phyloP scores from a whole-genome alignment of 2,329 filamentous ascomycete species.

The Alternaria ventricosa region DNA sequence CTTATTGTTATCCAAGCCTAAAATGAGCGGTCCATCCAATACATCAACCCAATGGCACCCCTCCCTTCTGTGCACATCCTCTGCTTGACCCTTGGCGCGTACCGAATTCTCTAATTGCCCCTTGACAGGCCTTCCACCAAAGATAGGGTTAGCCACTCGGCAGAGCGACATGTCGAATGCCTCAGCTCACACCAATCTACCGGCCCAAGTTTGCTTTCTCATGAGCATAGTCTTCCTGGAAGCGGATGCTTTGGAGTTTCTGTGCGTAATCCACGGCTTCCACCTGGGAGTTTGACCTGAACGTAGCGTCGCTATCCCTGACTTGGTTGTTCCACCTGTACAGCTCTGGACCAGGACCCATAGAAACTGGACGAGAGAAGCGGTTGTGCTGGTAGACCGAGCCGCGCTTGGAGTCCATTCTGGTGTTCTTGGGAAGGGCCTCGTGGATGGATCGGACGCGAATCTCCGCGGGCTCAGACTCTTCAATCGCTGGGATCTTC shows the following conservation, averaged over 20 bases:
- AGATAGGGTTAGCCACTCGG: background rate
- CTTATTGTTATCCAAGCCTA: background rate
- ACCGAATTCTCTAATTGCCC: background rate
- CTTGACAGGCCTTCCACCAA: background rate
- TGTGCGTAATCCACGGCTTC: background rate
- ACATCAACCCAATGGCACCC: background rate
- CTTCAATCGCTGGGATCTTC: conserved; percentile 54
- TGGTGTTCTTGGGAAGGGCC: conserved; percentile 51
- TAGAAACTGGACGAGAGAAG: conserved; percentile 46
- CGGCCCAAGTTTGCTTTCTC: conserved; percentile 1
- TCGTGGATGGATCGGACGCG: conserved; percentile 47
- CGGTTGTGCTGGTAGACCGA: conserved; percentile 57
- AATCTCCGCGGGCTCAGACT: conserved; percentile 28
- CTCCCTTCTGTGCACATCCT: background rate
- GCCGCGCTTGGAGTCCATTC: conserved; percentile 35
- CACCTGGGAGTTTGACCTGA: background rate
- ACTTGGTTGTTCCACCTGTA: conserved; percentile 12
- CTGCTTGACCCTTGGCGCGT: background rate
- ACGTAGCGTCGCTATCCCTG: conserved; percentile 7
- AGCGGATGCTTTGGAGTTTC: conserved; percentile 3
- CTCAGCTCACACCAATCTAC: background rate
- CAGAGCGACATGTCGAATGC: background rate
- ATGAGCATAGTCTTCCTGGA: conserved; percentile 3
- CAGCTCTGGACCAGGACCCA: conserved; percentile 6
- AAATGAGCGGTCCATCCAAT: background rate